Percentiles rank a stretch among this genome's conserved stretches.
Evolutionary conservation across 2,329 filamentous ascomycete species (phyloP).

Genomic region (Lachnellula arida): DNA sequence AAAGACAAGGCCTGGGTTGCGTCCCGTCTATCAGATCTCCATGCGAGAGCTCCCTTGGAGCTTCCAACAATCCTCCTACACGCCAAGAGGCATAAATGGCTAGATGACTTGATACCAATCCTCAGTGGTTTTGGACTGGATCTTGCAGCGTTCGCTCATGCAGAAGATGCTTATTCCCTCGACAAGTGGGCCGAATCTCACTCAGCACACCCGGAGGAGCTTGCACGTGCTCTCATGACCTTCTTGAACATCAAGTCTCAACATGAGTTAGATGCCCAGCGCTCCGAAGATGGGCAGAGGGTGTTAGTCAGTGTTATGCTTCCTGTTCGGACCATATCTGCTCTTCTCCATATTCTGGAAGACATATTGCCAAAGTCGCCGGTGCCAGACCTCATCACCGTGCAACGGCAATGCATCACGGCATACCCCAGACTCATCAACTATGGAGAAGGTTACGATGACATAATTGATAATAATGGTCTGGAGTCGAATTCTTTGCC

Average conservation of each 20-base stretch:
- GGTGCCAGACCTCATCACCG: conserved; percentile 65
- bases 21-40: conserved; percentile 70
- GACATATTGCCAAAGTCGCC: conserved; percentile 58
- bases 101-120: conserved; percentile 64
- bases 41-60: conserved; percentile 64
- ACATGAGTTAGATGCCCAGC: conserved; percentile 71
- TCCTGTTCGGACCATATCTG: conserved; percentile 78
- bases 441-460: conserved; percentile 87
- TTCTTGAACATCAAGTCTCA: conserved; percentile 83
- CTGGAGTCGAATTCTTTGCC: conserved; percentile 77
- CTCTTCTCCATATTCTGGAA: conserved; percentile 73
- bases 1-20: conserved; percentile 87
- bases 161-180: conserved; percentile 73
- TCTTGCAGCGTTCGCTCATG: conserved; percentile 78
- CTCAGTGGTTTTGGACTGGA: conserved; percentile 80
- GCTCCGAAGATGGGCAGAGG: conserved; percentile 55
- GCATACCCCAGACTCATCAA: conserved; percentile 94
- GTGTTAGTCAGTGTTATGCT: conserved; percentile 65
- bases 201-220: conserved; percentile 59
- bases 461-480: conserved; percentile 83
- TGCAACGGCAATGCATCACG: conserved; percentile 85
- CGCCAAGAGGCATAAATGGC: conserved; percentile 76
- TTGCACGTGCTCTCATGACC: conserved; percentile 67
- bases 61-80: conserved; percentile 72
- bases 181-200: conserved; percentile 74